phyloP scores from a whole-genome alignment of 495 filamentous ascomycete species.

The Collariella sp. region DNA sequence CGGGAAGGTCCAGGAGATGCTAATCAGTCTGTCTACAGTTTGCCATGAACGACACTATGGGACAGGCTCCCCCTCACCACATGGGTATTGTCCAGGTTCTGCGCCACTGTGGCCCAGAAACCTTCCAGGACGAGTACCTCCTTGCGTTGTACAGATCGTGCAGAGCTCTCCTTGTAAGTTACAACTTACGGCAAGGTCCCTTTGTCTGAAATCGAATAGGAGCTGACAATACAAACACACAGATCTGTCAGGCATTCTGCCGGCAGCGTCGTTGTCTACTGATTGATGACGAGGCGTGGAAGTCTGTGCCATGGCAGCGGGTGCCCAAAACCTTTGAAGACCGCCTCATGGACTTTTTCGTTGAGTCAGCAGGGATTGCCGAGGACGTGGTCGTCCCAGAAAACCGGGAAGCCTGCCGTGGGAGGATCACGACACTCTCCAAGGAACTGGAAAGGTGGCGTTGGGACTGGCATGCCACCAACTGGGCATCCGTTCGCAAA shows the following conservation, averaged over 20 bases:
- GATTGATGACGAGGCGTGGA: slow-evolving; percentile 4
- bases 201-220: not conserved
- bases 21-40: not conserved
- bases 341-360: slow-evolving; percentile 8
- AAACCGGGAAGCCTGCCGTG: not conserved
- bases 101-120: not conserved
- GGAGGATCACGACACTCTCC: not conserved
- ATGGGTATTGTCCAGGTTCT: not conserved
- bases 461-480: not conserved
- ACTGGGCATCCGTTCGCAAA: not conserved
- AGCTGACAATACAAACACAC: not conserved
- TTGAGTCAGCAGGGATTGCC: slow-evolving; percentile 5
- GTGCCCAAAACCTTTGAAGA: slow-evolving; percentile 8
- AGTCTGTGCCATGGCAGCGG: slow-evolving; percentile 2
- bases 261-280: not conserved
- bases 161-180: not conserved
- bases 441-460: not conserved
- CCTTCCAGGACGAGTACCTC: not conserved
- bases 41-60: not conserved
- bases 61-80: not conserved
- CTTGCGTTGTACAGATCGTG: not conserved
- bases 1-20: too few species aligned
- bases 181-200: not conserved
- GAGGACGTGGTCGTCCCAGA: not conserved
- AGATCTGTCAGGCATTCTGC: not conserved